These are phyloP conservation scores for Cercis canadensis DNA, from an alignment of 306 rosid genomes.

Conservation along the genomic window DNA sequence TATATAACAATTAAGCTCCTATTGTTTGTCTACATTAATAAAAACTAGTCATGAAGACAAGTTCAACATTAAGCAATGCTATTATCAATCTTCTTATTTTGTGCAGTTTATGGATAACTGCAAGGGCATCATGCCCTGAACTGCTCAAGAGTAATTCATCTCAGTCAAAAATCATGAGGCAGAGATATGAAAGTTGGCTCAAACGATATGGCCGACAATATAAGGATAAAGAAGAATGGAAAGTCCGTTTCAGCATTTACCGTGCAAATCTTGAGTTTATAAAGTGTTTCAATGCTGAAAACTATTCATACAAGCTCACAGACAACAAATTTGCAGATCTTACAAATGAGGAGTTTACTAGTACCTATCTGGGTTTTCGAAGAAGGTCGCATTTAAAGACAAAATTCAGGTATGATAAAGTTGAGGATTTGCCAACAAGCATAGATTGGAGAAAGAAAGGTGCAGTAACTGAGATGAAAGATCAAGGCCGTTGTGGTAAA, in stretches of 20 bases:
- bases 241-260: slow-evolving; percentile 61
- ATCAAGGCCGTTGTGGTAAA: slow-evolving; percentile 84
- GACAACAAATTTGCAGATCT: slow-evolving; percentile 75
- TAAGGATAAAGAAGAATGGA: slow-evolving; percentile 52
- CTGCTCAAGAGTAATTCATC: slow-evolving; percentile 19
- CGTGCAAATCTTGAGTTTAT: slow-evolving; percentile 53
- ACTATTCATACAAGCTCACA: slow-evolving; percentile 60
- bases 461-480: slow-evolving; percentile 63
- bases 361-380: slow-evolving; percentile 47
- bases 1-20: slow-evolving; percentile 4
- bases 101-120: slow-evolving; percentile 46
- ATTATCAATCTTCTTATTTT: slow-evolving; percentile 43
- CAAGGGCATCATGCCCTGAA: slow-evolving; percentile 34
- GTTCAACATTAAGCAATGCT: slow-evolving; percentile 27
- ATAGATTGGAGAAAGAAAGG: slow-evolving; percentile 79
- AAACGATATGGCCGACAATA: slow-evolving; percentile 42
- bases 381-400: background rate
- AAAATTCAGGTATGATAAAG: slow-evolving; percentile 39
- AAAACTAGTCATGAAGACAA: slow-evolving; percentile 49
- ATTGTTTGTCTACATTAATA: slow-evolving; percentile 20
- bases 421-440: slow-evolving; percentile 37
- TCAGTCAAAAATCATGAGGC: slow-evolving; percentile 37
- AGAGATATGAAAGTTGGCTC: slow-evolving; percentile 65
- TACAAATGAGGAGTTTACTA: slow-evolving; percentile 61
- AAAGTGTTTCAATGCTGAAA: slow-evolving; percentile 56